Evolutionary conservation across 805 yeast species (phyloP), one percentile per base, ranked within the genome.

Genomic region (Candida pseudoglaebosa): DNA sequence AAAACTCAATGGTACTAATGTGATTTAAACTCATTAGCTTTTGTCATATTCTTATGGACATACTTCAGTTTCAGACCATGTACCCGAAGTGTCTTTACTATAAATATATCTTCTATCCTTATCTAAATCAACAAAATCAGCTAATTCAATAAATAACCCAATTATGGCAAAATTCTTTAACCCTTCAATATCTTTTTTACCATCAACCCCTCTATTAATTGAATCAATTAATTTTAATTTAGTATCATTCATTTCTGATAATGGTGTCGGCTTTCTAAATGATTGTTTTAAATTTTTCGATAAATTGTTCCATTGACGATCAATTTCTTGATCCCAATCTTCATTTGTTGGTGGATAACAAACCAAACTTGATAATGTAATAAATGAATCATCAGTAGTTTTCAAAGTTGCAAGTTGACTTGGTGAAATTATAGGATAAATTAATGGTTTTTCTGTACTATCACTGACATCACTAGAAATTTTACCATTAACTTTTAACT

Each of bases 201-300:
- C 95, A 59, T 87, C 95, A 13, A 87, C 95, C 9, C 95, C 91
- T 48, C 95, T 71, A 34, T 75, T 70, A 34, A 87, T 81, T 37
- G 84, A 76, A 58, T 87, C 95, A 32, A 87, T 60, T 40, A 69
- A 56, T 47, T 76, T 77, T 26, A 69, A 67, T 40, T 76, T 77
- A 30, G 77, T 80, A 5, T 67, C 67, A 8, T 76, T 74, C 53
- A 87, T 53, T 16, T 65, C 61, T 1, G 78, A 62, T n/a, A 82
- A 82, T 2, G 95, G 95, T 1, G 71, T 61, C 0, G 95, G 95
- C 47, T 79, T 81, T 39, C 84, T 74, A 60, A 83, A 87, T 18
- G 81, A 71, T 32, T 80, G 74, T 56, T 78, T 82, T 54, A 83
- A 65, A 4, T 62, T 58, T 42, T 81, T 70, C 3, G 89, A 78